Conservation (phyloP, 139 green algal species). For the Zygnema circumcarinatum region DNA sequence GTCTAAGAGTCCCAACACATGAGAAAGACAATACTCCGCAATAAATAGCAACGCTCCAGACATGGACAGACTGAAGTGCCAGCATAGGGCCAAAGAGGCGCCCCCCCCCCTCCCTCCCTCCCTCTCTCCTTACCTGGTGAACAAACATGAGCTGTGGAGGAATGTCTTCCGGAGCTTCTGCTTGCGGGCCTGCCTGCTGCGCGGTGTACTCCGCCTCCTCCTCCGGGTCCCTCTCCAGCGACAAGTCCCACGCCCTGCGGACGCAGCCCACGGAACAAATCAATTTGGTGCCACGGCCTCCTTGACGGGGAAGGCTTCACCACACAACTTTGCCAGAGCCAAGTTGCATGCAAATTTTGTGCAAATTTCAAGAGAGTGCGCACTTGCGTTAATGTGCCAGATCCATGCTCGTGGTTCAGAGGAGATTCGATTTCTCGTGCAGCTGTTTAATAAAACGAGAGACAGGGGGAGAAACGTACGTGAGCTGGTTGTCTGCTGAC, state of each 20-base stretch:
- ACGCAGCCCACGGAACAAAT: not conserved
- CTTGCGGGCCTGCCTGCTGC: conserved; percentile 56
- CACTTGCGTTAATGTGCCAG: no score
- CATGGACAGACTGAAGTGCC: no score
- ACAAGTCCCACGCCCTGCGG: conserved; percentile 89
- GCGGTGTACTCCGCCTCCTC: conserved; percentile 82
- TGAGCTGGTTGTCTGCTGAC: conserved; percentile 76
- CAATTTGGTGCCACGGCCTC: not conserved
- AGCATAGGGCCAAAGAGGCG: no score
- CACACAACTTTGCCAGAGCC: not conserved
- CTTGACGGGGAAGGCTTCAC: not conserved
- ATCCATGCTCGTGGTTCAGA: no score
- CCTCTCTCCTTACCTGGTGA: conserved; percentile 70
- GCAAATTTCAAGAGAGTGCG: no score
- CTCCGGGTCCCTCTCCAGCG: conserved; percentile 92
- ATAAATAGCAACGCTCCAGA: no score
- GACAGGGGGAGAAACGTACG: conserved; percentile 18
- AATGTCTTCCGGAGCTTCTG: conserved; percentile 76
- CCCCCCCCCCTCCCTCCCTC: no score
- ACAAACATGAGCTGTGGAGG: conserved; percentile 85
- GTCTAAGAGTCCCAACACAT: no score
- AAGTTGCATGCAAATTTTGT: not conserved
- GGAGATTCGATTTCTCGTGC: no score
- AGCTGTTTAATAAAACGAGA: no score
- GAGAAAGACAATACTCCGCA: not conserved